Conservation (phyloP, 1,284 basidiomycete genomes). For the Puccinia polysora region DNA sequence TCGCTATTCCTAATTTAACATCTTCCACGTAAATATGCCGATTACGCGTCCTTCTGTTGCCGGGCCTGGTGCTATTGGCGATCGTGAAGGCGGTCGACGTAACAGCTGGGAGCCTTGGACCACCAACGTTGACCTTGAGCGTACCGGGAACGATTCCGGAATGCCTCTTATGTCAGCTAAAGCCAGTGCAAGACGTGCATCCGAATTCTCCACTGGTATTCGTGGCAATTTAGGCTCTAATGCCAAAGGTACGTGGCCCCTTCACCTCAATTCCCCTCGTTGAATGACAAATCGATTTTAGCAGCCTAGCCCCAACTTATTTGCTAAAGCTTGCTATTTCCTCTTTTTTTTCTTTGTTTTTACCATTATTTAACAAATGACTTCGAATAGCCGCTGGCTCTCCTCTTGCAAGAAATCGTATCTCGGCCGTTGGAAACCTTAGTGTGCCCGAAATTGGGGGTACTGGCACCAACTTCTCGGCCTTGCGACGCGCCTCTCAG, state of each 20-base stretch:
- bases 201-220: constrained; percentile 27
- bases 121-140: constrained; percentile 31
- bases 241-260: not conserved
- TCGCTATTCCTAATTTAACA: not conserved
- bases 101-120: constrained; percentile 43
- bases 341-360: not conserved
- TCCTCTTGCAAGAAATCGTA: constrained; percentile 30
- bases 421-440: constrained; percentile 23
- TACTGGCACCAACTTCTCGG: constrained; percentile 25
- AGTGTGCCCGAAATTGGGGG: constrained; percentile 23
- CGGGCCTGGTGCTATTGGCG: constrained; percentile 44
- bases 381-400: constrained; percentile 23
- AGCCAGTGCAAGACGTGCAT: constrained; percentile 27
- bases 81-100: constrained; percentile 37
- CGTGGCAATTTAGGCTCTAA: not conserved
- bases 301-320: not conserved
- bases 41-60: constrained; percentile 38
- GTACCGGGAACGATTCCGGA: constrained; percentile 2
- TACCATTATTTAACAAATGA: too few relatives aligned
- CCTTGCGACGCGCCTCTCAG: constrained; percentile 35
- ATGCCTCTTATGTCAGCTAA: constrained; percentile 19
- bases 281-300: not conserved
- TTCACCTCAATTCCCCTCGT: not conserved
- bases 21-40: constrained; percentile 25
- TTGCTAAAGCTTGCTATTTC: not conserved